phyloP scores from a whole-genome alignment of 2,329 filamentous ascomycete genomes.

The Zymoseptoria pseudotritici region DNA sequence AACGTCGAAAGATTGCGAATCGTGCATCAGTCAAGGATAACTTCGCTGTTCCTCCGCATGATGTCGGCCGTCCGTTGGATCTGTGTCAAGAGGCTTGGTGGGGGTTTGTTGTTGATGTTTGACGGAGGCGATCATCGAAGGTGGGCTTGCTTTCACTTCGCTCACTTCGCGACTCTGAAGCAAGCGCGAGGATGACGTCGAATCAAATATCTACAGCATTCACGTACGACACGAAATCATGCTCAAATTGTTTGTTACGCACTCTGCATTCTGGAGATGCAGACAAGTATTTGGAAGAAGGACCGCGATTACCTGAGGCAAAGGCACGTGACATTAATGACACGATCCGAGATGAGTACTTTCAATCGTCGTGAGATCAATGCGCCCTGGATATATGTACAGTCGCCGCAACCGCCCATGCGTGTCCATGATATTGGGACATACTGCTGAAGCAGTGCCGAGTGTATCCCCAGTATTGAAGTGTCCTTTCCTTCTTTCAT shows the following conservation, averaged over 20 bases:
- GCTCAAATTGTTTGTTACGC: neutral
- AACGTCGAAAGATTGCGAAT: neutral
- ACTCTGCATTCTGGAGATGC: neutral
- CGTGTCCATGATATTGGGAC: neutral
- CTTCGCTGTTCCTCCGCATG: neutral
- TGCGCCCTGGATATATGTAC: constrained; percentile 10
- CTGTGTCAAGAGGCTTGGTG: neutral
- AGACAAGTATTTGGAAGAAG: neutral
- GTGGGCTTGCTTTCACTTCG: neutral
- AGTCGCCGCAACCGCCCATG: neutral
- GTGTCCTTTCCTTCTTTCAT: neutral
- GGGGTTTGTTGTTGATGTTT: neutral
- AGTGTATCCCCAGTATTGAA: neutral
- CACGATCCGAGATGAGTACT: neutral
- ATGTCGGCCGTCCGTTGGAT: neutral
- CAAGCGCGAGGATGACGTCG: neutral
- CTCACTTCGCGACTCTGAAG: neutral
- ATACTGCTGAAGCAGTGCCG: neutral
- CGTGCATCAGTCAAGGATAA: constrained; percentile 5
- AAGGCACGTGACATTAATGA: neutral
- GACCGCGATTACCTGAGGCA: neutral
- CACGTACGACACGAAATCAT: neutral
- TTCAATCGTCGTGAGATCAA: neutral
- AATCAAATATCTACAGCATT: neutral
- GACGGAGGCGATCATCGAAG: neutral